Evolutionary conservation across 2,329 filamentous ascomycete species (phyloP).

Genomic region (Hypoxylon sp.): DNA sequence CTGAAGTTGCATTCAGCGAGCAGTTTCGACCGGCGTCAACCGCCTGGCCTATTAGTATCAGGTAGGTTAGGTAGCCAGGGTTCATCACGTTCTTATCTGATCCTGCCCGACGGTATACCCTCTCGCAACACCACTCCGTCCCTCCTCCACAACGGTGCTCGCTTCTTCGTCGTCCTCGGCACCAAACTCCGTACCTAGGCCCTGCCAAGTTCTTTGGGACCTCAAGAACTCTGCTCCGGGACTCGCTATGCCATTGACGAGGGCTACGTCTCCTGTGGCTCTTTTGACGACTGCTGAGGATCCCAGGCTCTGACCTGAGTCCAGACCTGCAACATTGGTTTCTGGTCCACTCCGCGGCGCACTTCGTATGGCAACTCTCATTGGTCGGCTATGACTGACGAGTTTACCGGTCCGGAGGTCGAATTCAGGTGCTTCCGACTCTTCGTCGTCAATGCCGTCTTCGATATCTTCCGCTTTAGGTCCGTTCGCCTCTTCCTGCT

Average conservation of each 20-base stretch:
- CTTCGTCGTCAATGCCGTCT: slow-evolving; percentile 69
- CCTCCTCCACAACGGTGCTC: slow-evolving; percentile 83
- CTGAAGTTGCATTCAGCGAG: neutral
- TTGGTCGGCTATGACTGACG: slow-evolving; percentile 81
- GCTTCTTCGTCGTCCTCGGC: slow-evolving; percentile 68
- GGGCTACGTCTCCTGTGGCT: slow-evolving; percentile 75
- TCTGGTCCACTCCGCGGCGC: slow-evolving; percentile 35
- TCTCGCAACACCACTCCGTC: slow-evolving; percentile 86
- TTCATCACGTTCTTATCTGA: slow-evolving; percentile 50
- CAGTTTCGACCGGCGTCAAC: neutral
- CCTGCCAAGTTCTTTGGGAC: slow-evolving; percentile 89
- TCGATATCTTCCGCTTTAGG: slow-evolving; percentile 50
- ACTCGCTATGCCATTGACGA: slow-evolving; percentile 87
- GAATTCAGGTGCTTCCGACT: slow-evolving; percentile 88
- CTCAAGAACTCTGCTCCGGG: slow-evolving; percentile 90
- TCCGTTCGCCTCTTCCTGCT: slow-evolving; percentile 36
- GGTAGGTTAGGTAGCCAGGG: neutral
- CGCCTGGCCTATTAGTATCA: neutral
- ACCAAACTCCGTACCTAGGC: slow-evolving; percentile 87
- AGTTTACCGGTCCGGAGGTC: slow-evolving; percentile 90
- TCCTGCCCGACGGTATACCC: slow-evolving; percentile 84
- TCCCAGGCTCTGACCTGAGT: slow-evolving; percentile 35
- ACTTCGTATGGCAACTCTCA: slow-evolving; percentile 63
- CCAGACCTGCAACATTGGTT: slow-evolving; percentile 34
- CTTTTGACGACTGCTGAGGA: slow-evolving; percentile 72